These are phyloP conservation scores for Tulasnella sp. DNA, from an alignment of 768 basidiomycete species.

Conservation along the genomic window DNA sequence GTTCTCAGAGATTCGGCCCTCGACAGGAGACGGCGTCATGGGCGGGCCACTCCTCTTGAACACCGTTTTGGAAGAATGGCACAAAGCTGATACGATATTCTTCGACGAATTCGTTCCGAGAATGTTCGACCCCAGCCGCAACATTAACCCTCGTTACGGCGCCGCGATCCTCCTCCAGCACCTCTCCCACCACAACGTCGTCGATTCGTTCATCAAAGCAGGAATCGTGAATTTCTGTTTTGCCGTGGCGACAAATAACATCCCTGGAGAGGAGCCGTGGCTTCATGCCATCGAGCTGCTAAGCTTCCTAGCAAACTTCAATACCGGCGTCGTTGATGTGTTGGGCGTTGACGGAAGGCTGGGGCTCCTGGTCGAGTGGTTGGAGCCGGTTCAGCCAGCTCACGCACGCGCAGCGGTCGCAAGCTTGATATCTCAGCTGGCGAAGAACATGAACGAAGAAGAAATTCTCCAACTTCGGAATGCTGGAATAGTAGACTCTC, in stretches of 20 bases:
- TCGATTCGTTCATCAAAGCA: not conserved
- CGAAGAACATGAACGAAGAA: not conserved
- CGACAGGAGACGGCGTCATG: slow-evolving; percentile 2
- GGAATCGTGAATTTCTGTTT: not conserved
- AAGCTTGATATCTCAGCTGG: not conserved
- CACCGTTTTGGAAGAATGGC: slow-evolving; percentile 3
- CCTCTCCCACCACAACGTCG: slow-evolving; percentile 5
- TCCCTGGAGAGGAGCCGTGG: not conserved
- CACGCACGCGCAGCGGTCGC: not conserved
- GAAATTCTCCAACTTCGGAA: not conserved
- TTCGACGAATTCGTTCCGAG: slow-evolving; percentile 8
- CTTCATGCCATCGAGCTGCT: not conserved
- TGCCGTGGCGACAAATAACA: not conserved
- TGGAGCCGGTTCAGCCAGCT: not conserved
- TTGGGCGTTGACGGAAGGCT: not conserved
- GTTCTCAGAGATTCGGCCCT: not conserved
- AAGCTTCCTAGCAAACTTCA: not conserved
- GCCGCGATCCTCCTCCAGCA: not conserved
- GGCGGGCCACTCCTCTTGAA: not conserved
- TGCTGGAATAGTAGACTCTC: not conserved
- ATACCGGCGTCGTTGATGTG: not conserved
- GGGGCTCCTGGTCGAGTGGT: not conserved
- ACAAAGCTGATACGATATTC: not conserved
- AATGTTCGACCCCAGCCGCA: not conserved
- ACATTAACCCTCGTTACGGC: not conserved